Base-by-base conservation (phyloP, 148 eudicot genomes). In the Limonium bicolor region DNA sequence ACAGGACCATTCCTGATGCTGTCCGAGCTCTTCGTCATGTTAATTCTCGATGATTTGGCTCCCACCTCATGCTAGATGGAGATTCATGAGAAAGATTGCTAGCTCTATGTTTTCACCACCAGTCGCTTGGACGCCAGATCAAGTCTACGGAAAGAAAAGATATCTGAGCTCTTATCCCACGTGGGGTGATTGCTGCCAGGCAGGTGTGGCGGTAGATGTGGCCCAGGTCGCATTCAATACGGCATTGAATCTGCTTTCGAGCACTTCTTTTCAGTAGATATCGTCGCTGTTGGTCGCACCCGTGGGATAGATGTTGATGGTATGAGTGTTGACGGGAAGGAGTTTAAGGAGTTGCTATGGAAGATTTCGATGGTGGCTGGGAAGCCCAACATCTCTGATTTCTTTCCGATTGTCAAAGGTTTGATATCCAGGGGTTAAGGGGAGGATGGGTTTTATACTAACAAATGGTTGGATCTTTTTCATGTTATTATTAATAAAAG, bases 171-270 rank as follows among this genome's bases (percentile, higher is more conserved):
- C 34, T 17, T 46, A 27, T 15, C 36, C 20, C 16, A 27, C 9
- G 10, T 15, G 0, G 10, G n/a, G 16, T 11, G 19, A 27, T 8
- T 25, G 51, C 12, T 46, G 20, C 9, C 16, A 29, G 19, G 18
- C 5, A 4, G 35, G 36, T 11, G 35, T 16, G 5, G 51, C 36
- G 9, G 35, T 46, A 29, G 30, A 46, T 46, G 17, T 46, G 27
- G 35, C 20, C 33, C 35, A 46, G 30, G 51, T 22, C 2, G 51
- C 8, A 3, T 46, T 46, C 19, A 46, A 10, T 12, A 29, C 51
- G 4, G 13, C 51, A 28, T 31, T 44, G 4, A 44, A 24, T 24
- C 12, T 24, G 10, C 7, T 44, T 12, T 44, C 27, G 6, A 27
- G 19, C 7, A 13, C 36, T 15, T 46, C 17, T 46, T 46, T 20